phyloP scores from a whole-genome alignment of 2,329 filamentous ascomycete genomes.

The Fusarium sarcochroum region DNA sequence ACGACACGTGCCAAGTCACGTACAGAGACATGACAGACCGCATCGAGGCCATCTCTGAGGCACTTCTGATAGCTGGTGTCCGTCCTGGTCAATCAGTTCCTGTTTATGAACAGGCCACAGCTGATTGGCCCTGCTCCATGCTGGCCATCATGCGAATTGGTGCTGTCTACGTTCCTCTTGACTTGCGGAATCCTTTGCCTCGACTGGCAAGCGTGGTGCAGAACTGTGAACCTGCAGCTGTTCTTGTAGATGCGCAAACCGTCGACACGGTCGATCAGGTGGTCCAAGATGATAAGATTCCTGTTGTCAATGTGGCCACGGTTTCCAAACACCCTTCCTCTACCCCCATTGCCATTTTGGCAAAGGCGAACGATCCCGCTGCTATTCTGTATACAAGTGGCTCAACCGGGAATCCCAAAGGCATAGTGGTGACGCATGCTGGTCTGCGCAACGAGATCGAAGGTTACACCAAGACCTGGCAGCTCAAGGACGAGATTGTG shows the following conservation, averaged over 20 bases:
- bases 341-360: not conserved
- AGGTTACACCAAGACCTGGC: not conserved
- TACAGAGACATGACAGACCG: not conserved
- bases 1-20: not conserved
- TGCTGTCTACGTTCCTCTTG: not conserved
- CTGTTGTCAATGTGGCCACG: no score
- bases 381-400: not conserved
- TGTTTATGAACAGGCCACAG: not conserved
- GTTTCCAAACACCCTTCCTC: no score
- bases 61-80: not conserved
- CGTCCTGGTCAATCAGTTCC: not conserved
- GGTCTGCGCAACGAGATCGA: not conserved
- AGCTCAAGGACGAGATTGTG: not conserved
- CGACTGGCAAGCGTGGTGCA: not conserved
- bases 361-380: not conserved
- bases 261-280: not conserved
- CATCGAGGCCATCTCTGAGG: not conserved
- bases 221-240: not conserved
- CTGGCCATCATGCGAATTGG: not conserved
- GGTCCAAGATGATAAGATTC: no score
- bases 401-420: slow-evolving; percentile 7
- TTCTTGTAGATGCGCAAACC: not conserved
- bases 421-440: slow-evolving; percentile 1
- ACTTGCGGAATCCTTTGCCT: not conserved
- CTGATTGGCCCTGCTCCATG: not conserved